Percentiles rank a stretch among this genome's conserved stretches.
phyloP scores from a whole-genome alignment of 2,329 filamentous ascomycete genomes.

The Chalara sp. region DNA sequence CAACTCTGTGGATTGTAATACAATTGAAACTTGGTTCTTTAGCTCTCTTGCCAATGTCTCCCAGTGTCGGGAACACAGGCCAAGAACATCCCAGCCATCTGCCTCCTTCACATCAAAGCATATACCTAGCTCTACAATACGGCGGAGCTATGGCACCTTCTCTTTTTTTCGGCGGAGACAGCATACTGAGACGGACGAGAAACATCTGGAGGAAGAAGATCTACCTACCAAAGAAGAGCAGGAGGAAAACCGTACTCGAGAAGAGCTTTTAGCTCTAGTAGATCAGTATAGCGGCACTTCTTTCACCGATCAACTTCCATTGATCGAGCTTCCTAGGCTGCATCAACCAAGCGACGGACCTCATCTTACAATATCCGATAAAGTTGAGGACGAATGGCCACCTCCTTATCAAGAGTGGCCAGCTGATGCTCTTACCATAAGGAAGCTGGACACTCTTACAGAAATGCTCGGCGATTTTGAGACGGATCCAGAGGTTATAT shows the following conservation, averaged over 20 bases:
- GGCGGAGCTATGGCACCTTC: conserved; percentile 1
- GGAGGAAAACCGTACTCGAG: conserved; percentile 23
- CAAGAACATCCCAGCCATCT: conserved; percentile 7
- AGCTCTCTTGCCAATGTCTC: conserved; percentile 23
- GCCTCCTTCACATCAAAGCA: conserved; percentile 16
- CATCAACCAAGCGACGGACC: conserved; percentile 46
- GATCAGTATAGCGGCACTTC: conserved; percentile 40
- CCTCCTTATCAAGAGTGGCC: conserved; percentile 23
- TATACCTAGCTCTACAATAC: conserved; percentile 7
- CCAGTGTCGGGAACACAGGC: conserved; percentile 21
- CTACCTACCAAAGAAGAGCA: neutral
- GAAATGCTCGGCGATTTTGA: conserved; percentile 13
- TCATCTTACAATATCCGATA: conserved; percentile 43
- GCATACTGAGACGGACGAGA: conserved; percentile 6
- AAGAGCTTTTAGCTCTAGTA: conserved; percentile 47
- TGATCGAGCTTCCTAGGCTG: conserved; percentile 42
- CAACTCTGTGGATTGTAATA: neutral
- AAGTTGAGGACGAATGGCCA: conserved; percentile 36
- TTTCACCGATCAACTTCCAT: conserved; percentile 47
- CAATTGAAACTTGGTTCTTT: conserved; percentile 28
- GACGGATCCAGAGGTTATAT: conserved; percentile 23
- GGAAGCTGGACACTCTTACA: conserved; percentile 18
- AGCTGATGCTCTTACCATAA: conserved; percentile 18
- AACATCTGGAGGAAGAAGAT: neutral
- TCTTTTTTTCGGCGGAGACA: conserved; percentile 10